A percentile compares a stretch with the other conserved stretches of the same genome.
Conservation (phyloP, 768 basidiomycete genomes). For the Kwoniella sp. region DNA sequence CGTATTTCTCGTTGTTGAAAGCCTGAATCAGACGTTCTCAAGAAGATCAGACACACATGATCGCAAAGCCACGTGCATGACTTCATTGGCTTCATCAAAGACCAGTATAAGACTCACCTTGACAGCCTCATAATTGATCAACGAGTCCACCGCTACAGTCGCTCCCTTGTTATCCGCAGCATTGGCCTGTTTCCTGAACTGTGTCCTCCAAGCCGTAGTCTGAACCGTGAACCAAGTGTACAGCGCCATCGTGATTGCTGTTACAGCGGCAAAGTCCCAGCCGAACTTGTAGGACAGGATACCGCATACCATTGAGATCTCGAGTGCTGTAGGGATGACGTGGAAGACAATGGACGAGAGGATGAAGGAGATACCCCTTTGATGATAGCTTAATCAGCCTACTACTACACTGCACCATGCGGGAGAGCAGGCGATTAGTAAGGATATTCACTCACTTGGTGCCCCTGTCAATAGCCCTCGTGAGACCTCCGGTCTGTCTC, state of each 20-base stretch:
- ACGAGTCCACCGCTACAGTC: slow-evolving; percentile 85
- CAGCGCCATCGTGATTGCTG: slow-evolving; percentile 75
- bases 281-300: slow-evolving; percentile 99
- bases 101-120: slow-evolving; percentile 68
- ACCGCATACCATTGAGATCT: slow-evolving; percentile 95
- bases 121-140: slow-evolving; percentile 98
- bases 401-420: neutral
- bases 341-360: slow-evolving; percentile 91
- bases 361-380: slow-evolving; percentile 92
- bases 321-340: slow-evolving; percentile 91
- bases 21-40: slow-evolving; percentile 67
- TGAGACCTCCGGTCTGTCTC: slow-evolving; percentile 92
- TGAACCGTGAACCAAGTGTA: slow-evolving; percentile 98
- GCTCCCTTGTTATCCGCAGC: slow-evolving; percentile 96
- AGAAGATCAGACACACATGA: no score
- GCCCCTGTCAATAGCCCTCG: slow-evolving; percentile 93
- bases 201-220: slow-evolving; percentile 96
- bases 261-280: slow-evolving; percentile 93
- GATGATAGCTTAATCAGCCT: neutral
- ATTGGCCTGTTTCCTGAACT: slow-evolving; percentile 92
- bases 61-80: no score
- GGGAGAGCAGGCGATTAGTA: neutral
- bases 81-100: no score
- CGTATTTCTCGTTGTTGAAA: slow-evolving; percentile 95
- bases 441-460: slow-evolving; percentile 71